Base-by-base conservation (phyloP, 768 basidiomycete species). In the Glaciozyma antarctica region DNA sequence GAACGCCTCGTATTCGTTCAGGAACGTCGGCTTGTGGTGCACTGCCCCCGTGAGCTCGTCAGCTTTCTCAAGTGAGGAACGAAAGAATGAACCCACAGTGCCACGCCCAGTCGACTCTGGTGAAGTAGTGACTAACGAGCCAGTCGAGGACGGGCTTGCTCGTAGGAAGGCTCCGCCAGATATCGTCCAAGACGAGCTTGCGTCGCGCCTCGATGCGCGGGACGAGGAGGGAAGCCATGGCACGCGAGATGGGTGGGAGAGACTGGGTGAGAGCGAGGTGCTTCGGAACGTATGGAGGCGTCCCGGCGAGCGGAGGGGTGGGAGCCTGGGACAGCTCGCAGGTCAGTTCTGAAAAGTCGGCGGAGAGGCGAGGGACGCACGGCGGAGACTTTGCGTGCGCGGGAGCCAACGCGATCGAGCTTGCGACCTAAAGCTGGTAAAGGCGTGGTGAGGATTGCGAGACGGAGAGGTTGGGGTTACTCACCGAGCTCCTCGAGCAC, bases 11-110 rank as follows among this genome's bases (percentile, higher is more conserved):
- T 62, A 67, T 34, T 67, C 65, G n/a, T 45, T 30, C 47, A 38
- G 22, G 41, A 69, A 69, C 15, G 59, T 65, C 34, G 59, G 59
- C 44, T 60, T 55, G 59, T 65, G 64, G 28, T 60, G 60, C 44
- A 65, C 60, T 61, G 28, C n/a, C 5, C 8, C 5, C 12, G 7
- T 5, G 9, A 17, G 24, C 8, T 12, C 28, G 8, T 49, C 19
- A 38, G 48, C 34, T 44, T 6, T 19, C 13, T 15, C 38, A 12
- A 2, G 15, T 3, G 9, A 9, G 2, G n/a, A 17, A 19, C 0
- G 38, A 41, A 2, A 13, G 38, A 10, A 48, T 19, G 26, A 52
- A 54, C 30, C 2, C 28, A 54, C 53, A 24, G 38, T 61, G 60
- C 60, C 58, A 54, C 2, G 44, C 64, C 64, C 64, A 65, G 32